Base-by-base conservation (phyloP, 805 yeast genomes). In the Candida nitratophila region DNA sequence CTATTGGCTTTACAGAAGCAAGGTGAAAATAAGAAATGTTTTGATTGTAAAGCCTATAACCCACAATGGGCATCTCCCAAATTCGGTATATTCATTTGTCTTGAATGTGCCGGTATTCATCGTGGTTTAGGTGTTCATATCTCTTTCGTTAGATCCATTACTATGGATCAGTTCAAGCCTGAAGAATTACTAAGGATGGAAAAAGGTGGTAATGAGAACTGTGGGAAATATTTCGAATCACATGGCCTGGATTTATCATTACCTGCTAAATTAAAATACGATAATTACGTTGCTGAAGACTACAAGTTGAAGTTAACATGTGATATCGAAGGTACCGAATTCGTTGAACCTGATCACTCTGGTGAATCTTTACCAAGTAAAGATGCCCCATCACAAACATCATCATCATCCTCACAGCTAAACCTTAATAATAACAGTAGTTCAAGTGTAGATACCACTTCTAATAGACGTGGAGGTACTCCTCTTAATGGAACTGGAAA, bases 1-100 rank as follows among this genome's bases (percentile, higher is more conserved):
- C 71, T 86, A 35, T 57, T 79, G 52, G 80, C 80, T 37, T 68
- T 91, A 48, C 98, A 91, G 59, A 88, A 88, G 60, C 70, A 71
- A 39, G 95, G 91, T 24, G 83, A 71, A 14, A 88, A 89, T 70
- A 88, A 84, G 68, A 82, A 79, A 63, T 93, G 99, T 66, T 84
- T 88, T 63, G 99, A 93, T 63, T 93, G 99, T 66, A 74, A 70
- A 33, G 95, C 97, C 1, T 96, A 96, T 47, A 91, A 90, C 61
- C 99, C 99, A 10, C 99, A 93, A 64, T 93, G 99, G 99, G 97
- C 98, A 2, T 88, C 96, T 14, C 98, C 98, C 32, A 93, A 93
- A 65, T 89, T 91, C 66, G 99, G 99, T 47, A 86, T 93, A 48
- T 93, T 90, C 66, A 91, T 93, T 59, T 93, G 99, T 65, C 75